A percentile compares a stretch with the other conserved stretches of the same genome.
phyloP scores from a whole-genome alignment of 106 monocot genomes.

The Narthecium ossifragum region DNA sequence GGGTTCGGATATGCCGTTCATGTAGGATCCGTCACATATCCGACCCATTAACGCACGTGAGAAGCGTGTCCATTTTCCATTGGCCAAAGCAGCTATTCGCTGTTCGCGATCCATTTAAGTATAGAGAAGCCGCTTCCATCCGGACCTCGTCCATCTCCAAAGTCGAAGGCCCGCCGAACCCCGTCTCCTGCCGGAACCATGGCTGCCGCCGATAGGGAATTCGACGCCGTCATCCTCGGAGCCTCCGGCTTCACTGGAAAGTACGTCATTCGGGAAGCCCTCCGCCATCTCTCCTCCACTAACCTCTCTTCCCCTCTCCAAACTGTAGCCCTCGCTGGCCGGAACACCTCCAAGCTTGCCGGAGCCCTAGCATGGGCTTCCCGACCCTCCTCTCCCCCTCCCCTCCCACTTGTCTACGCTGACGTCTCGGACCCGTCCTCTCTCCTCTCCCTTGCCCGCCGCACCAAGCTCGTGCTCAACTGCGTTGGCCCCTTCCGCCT shows the following conservation, averaged over 20 bases:
- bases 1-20: too few species aligned
- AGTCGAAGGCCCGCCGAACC: too few species aligned
- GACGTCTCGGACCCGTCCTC: slow-evolving; percentile 50
- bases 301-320: slow-evolving; percentile 36
- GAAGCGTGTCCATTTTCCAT: too few species aligned
- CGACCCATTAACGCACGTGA: too few species aligned
- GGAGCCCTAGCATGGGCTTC: slow-evolving; percentile 64
- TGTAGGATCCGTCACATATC: too few species aligned
- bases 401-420: slow-evolving; percentile 47
- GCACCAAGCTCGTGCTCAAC: slow-evolving; percentile 54
- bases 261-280: slow-evolving; percentile 70
- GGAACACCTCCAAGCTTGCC: slow-evolving; percentile 53
- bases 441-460: slow-evolving; percentile 47
- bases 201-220: too few species aligned
- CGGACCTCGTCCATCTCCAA: too few species aligned
- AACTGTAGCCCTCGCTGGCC: slow-evolving; percentile 81
- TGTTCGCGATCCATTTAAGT: too few species aligned
- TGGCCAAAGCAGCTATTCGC: too few species aligned
- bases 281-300: slow-evolving; percentile 58
- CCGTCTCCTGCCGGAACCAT: too few species aligned
- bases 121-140: too few species aligned
- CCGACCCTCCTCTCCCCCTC: slow-evolving; percentile 18
- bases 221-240: slow-evolving; percentile 78
- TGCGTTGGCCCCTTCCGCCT: slow-evolving; percentile 97
- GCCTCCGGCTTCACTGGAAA: slow-evolving; percentile 95